A percentile compares a stretch with the other conserved stretches of the same genome.
Conservation (phyloP, 2,329 filamentous ascomycete species). For the Diaporthe citrichinensis region DNA sequence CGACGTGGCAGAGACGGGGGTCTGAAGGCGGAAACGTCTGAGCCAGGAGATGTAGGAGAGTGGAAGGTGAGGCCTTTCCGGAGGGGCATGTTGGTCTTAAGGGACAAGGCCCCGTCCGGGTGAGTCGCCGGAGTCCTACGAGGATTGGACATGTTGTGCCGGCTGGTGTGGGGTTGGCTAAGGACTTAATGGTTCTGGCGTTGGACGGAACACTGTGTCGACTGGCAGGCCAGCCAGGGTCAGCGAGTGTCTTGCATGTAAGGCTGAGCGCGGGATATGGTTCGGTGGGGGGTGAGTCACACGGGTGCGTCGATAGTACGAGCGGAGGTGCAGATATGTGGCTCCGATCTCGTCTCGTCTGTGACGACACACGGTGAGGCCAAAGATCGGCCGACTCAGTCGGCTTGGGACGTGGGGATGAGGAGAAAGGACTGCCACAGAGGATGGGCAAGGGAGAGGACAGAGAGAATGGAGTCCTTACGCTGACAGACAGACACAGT, state of each 20-base stretch:
- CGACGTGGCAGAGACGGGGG: slow-evolving; percentile 73
- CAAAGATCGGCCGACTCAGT: slow-evolving; percentile 40
- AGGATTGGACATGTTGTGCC: slow-evolving; percentile 54
- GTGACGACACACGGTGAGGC: slow-evolving; percentile 42
- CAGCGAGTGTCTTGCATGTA: slow-evolving; percentile 42
- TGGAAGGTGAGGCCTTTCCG: slow-evolving; percentile 80
- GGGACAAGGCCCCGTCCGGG: slow-evolving; percentile 57
- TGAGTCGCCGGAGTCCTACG: slow-evolving; percentile 60
- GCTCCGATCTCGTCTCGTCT: slow-evolving; percentile 30
- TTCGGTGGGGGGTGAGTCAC: slow-evolving; percentile 40
- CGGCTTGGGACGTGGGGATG: slow-evolving; percentile 30
- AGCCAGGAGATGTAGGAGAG: slow-evolving; percentile 60
- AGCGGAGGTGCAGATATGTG: slow-evolving; percentile 15
- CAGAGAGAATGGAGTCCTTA: slow-evolving; percentile 34
- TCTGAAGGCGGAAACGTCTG: slow-evolving; percentile 56
- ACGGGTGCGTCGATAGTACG: slow-evolving; percentile 33
- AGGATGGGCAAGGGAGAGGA: slow-evolving; percentile 24
- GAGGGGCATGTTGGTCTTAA: slow-evolving; percentile 72
- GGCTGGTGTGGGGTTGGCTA: slow-evolving; percentile 45
- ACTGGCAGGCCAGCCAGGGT: slow-evolving; percentile 36
- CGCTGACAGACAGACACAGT: slow-evolving; percentile 15
- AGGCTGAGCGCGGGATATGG: slow-evolving; percentile 40
- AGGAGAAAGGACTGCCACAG: slow-evolving; percentile 19
- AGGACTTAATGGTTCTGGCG: slow-evolving; percentile 39
- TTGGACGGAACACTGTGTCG: slow-evolving; percentile 37